A percentile compares a stretch with the other conserved stretches of the same genome.
phyloP scores from a whole-genome alignment of 495 filamentous ascomycete species.

The Podospora pseudopauciseta region DNA sequence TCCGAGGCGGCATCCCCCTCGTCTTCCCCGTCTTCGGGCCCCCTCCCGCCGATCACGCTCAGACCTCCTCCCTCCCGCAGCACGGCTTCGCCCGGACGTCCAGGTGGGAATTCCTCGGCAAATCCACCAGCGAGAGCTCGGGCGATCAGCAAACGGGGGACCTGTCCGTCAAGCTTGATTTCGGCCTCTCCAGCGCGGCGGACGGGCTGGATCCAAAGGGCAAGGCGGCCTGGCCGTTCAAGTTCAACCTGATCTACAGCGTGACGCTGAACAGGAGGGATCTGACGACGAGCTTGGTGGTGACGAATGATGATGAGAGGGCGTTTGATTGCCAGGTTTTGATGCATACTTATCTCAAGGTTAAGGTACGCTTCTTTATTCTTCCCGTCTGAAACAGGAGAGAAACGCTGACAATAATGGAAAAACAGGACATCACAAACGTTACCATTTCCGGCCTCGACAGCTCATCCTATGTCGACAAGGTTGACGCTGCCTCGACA shows the following conservation, averaged over 20 bases:
- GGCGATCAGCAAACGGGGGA: conserved; percentile 44
- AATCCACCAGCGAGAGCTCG: conserved; percentile 55
- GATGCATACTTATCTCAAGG: conserved; percentile 82
- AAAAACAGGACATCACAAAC: conserved; percentile 66
- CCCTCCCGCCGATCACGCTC: conserved; percentile 60
- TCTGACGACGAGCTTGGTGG: conserved; percentile 77
- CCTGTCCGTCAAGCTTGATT: conserved; percentile 82
- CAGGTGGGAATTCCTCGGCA: conserved; percentile 72
- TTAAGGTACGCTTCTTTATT: conserved; percentile 58
- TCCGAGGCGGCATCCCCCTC: conserved; percentile 79
- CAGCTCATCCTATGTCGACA: conserved; percentile 72
- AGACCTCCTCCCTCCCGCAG: conserved; percentile 73
- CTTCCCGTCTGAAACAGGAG: background rate
- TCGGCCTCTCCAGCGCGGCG: conserved; percentile 66
- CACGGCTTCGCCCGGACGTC: conserved; percentile 94
- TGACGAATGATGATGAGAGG: conserved; percentile 77
- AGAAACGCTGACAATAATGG: background rate
- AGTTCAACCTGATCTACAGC: conserved; percentile 87
- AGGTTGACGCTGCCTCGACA: conserved; percentile 57
- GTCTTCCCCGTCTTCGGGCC: conserved; percentile 98
- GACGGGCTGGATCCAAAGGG: conserved; percentile 61
- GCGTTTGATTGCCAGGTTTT: conserved; percentile 88
- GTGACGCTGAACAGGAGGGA: conserved; percentile 74
- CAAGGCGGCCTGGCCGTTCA: conserved; percentile 68
- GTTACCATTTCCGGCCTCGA: conserved; percentile 69